Base-by-base conservation (phyloP, 1,139 yeast species). In the Taphrina betulina region DNA sequence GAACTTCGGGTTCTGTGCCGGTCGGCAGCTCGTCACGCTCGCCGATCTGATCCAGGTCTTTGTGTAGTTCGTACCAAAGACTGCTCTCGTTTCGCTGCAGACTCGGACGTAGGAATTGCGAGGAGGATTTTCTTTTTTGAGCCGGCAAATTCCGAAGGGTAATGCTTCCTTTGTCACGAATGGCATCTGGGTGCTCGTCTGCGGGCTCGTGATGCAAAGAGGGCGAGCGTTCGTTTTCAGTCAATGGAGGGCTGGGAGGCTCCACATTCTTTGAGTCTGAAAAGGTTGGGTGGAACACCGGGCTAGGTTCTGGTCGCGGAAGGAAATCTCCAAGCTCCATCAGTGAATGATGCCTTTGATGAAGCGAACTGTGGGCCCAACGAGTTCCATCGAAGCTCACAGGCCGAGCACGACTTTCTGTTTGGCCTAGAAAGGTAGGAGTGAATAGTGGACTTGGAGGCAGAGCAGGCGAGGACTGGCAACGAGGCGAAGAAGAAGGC, bases 341-440 rank as follows among this genome's bases (percentile, higher is more conserved):
- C 12, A 43, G 29, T 16, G 48, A 43, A 5, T 24, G 48, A 24
- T 43, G 29, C 8, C 48, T 36, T n/a, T n/a, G n/a, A n/a, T n/a
- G n/a, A n/a, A n/a, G n/a, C n/a, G n/a, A n/a, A n/a, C n/a, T n/a
- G n/a, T n/a, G n/a, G n/a, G 29, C 37, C 48, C 48, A 43, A 4
- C 22, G 36, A 7, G 48, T 43, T 5, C 48, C 48, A 33, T 43
- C 48, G 29, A 43, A 43, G 17, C 48, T 43, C 29, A 31, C 38
- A 2, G 48, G 48, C 23, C 48, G 36, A 0, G n/a, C 19, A 12
- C 26, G n/a, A 12, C 17, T 8, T 5, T 31, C 29, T n/a, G 26
- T 4, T 17, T 16, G 31, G 31, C 31, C 38, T 10, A 17, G 26
- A 29, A 3, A 23, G 12, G 28, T 5, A 7, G 38, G 48, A 22